A percentile compares a stretch with the other conserved stretches of the same genome.
phyloP scores from a whole-genome alignment of 2,329 filamentous ascomycete species.

The Ophiocordyceps camponoti-floridani region DNA sequence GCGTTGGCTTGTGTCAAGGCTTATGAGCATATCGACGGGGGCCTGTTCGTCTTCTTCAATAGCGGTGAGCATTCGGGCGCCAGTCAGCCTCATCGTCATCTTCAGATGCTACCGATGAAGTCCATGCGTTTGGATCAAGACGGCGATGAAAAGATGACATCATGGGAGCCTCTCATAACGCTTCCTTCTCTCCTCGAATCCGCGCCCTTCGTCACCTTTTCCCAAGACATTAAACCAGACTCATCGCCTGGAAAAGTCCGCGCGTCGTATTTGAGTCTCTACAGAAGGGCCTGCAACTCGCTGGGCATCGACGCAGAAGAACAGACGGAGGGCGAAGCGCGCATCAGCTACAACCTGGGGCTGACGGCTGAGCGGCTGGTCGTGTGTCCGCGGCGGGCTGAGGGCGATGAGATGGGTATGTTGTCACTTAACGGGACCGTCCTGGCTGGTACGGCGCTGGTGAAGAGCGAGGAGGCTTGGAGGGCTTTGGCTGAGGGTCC shows the following conservation, averaged over 20 bases:
- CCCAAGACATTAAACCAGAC: slow-evolving; percentile 15
- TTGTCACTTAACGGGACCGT: slow-evolving; percentile 41
- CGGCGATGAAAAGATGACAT: not conserved
- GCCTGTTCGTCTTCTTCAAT: slow-evolving; percentile 52
- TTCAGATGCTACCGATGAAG: slow-evolving; percentile 51
- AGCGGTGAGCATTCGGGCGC: slow-evolving; percentile 50
- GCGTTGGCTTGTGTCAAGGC: slow-evolving; percentile 43
- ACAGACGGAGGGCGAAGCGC: slow-evolving; percentile 20
- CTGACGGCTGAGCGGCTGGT: slow-evolving; percentile 36
- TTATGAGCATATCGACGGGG: slow-evolving; percentile 18
- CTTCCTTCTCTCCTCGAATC: not conserved
- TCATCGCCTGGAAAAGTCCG: slow-evolving; percentile 20
- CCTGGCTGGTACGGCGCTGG: slow-evolving; percentile 44
- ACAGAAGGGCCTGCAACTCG: slow-evolving; percentile 22
- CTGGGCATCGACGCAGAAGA: slow-evolving; percentile 5
- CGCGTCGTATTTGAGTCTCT: slow-evolving; percentile 27
- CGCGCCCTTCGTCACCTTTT: slow-evolving; percentile 27
- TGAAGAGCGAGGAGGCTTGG: slow-evolving; percentile 42
- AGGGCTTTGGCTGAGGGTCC: slow-evolving; percentile 26
- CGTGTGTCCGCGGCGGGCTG: slow-evolving; percentile 33
- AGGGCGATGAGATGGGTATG: slow-evolving; percentile 21
- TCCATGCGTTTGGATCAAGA: slow-evolving; percentile 26
- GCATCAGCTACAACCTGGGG: slow-evolving; percentile 47
- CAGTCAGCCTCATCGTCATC: slow-evolving; percentile 52
- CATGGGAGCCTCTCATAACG: not conserved